These are phyloP conservation scores for Wickerhamomyces sp. DNA, from an alignment of 1,139 yeast genomes.

Conservation along the genomic window DNA sequence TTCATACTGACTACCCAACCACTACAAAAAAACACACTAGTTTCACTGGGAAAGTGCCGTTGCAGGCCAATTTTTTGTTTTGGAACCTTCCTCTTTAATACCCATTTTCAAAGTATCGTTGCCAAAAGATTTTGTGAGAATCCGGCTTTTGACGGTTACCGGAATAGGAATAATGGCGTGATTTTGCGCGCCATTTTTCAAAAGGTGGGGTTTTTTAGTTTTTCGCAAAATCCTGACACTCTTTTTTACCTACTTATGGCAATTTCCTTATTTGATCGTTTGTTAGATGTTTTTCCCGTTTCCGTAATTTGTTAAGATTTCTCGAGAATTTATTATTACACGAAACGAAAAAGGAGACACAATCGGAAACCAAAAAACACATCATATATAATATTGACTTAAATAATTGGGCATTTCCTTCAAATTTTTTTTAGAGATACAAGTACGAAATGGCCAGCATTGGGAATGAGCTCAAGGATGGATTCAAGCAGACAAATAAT, in stretches of 20 bases:
- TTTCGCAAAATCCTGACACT: too few relatives aligned
- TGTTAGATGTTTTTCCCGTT: neutral
- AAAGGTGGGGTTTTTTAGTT: too few relatives aligned
- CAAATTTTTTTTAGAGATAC: neutral
- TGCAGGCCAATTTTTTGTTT: too few relatives aligned
- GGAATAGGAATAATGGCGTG: neutral
- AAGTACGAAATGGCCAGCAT: slow-evolving; percentile 28
- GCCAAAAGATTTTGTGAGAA: neutral
- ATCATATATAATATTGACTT: neutral
- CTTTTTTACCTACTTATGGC: too few relatives aligned
- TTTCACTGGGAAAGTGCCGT: too few relatives aligned
- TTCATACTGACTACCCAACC: too few relatives aligned
- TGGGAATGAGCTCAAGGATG: slow-evolving; percentile 75
- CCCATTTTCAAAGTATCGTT: too few relatives aligned
- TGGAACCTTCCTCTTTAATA: neutral
- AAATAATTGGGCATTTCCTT: neutral
- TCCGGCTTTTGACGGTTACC: neutral
- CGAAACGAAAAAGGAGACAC: neutral
- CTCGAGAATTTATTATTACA: neutral
- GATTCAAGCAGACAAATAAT: slow-evolving; percentile 66
- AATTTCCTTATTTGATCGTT: too few relatives aligned
- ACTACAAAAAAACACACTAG: too few relatives aligned
- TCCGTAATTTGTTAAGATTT: neutral
- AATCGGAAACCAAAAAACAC: too few relatives aligned
- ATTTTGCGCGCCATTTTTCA: neutral